Percentiles rank a stretch among this genome's conserved stretches.
phyloP scores from a whole-genome alignment of 2,329 filamentous ascomycete genomes.

The Talaromyces sp. region DNA sequence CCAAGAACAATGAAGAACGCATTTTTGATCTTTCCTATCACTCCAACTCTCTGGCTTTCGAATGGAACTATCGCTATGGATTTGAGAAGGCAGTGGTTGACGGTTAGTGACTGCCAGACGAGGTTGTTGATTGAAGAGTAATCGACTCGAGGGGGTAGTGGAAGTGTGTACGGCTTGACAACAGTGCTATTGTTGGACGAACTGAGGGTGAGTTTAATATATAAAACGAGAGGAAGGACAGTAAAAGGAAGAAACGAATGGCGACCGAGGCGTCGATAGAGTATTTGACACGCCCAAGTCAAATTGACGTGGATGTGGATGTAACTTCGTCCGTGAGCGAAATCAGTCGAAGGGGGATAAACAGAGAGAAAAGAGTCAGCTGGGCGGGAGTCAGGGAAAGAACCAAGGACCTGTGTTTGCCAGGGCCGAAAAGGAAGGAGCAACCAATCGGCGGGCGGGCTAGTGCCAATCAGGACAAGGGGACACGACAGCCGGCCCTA shows the following conservation, averaged over 20 bases:
- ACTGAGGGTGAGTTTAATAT: background rate
- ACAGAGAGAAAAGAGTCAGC: background rate
- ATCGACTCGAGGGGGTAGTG: background rate
- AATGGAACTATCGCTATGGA: background rate
- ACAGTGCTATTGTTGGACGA: background rate
- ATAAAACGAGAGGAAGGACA: background rate
- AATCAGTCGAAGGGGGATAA: background rate
- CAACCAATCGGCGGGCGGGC: background rate
- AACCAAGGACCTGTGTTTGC: slow-evolving; percentile 2
- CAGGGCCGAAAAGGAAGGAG: background rate
- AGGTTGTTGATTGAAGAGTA: background rate
- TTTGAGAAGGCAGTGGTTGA: background rate
- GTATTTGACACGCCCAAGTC: background rate
- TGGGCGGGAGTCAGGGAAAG: slow-evolving; percentile 1
- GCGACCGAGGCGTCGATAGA: background rate
- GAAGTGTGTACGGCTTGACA: background rate
- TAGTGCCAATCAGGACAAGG: background rate
- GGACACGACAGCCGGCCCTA: background rate
- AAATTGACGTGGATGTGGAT: background rate
- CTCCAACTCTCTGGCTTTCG: background rate
- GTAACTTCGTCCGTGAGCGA: background rate
- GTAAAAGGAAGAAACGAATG: background rate
- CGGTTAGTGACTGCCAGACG: background rate
- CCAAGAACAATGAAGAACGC: slow-evolving; percentile 14
- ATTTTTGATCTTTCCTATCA: background rate